Evolutionary conservation across 257 asterid species (phyloP).

Genomic region (Oldenlandia corymbosa): DNA sequence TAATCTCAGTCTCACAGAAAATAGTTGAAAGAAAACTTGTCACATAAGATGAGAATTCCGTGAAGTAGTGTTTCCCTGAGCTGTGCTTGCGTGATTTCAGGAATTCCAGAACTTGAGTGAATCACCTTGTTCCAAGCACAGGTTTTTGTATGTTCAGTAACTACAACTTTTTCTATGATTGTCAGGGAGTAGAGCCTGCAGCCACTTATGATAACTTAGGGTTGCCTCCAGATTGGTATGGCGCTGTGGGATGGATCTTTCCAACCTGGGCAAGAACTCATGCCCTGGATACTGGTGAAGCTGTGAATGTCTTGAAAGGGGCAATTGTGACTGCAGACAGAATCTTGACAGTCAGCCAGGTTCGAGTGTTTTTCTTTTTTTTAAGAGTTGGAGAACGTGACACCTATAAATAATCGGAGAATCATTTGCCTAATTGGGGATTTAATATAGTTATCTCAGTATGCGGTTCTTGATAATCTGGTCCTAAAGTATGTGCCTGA

Average conservation of each 20-base stretch:
- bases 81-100: background rate
- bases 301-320: constrained; percentile 84
- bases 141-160: background rate
- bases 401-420: background rate
- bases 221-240: constrained; percentile 86
- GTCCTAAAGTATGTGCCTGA: background rate
- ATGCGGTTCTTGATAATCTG: background rate
- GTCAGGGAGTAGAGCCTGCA: constrained; percentile 96
- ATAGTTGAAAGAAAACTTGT: background rate
- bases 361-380: constrained; percentile 5
- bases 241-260: constrained; percentile 89
- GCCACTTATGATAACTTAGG: constrained; percentile 62
- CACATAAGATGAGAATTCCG: background rate
- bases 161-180: background rate
- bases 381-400: background rate
- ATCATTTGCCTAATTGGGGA: background rate
- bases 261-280: constrained; percentile 97
- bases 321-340: constrained; percentile 92
- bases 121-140: background rate
- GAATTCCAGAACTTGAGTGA: background rate
- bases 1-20: background rate
- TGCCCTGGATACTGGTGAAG: constrained; percentile 98
- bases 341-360: constrained; percentile 95
- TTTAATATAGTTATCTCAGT: background rate
- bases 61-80: background rate